A percentile compares a stretch with the other conserved stretches of the same genome.
phyloP scores from a whole-genome alignment of 805 yeast genomes.

The Suhomyces sp. region DNA sequence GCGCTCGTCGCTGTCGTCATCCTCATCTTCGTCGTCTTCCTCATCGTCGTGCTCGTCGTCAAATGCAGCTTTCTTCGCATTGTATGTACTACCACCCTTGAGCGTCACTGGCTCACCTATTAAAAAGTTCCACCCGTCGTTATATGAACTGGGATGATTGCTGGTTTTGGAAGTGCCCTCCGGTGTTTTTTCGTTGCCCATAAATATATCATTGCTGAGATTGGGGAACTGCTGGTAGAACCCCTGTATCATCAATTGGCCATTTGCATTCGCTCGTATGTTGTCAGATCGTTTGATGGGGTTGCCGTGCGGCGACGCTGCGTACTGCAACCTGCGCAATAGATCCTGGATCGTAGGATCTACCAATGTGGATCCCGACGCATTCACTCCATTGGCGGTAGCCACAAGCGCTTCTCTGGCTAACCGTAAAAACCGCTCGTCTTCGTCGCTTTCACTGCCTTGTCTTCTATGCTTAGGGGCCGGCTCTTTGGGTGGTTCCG shows the following conservation, averaged over 20 bases:
- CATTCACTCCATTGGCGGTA: slow-evolving; percentile 42
- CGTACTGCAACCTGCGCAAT: slow-evolving; percentile 57
- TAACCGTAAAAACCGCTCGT: slow-evolving; percentile 51
- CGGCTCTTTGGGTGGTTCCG: not conserved
- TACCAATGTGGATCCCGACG: slow-evolving; percentile 31
- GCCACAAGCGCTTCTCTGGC: slow-evolving; percentile 63
- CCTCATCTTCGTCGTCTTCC: slow-evolving; percentile 6
- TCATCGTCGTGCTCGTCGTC: slow-evolving; percentile 6
- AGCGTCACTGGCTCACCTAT: slow-evolving; percentile 22
- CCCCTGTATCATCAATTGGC: slow-evolving; percentile 41
- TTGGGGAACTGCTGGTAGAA: slow-evolving; percentile 44
- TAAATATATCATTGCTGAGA: slow-evolving; percentile 39
- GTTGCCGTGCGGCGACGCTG: slow-evolving; percentile 58
- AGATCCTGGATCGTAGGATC: slow-evolving; percentile 64
- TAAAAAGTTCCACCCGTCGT: slow-evolving; percentile 34
- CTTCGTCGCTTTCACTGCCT: slow-evolving; percentile 36
- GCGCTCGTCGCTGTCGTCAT: slow-evolving; percentile 3
- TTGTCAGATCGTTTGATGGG: slow-evolving; percentile 33
- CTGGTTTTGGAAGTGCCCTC: not conserved
- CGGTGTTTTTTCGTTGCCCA: slow-evolving; percentile 6
- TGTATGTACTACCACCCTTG: slow-evolving; percentile 8
- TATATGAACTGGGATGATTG: slow-evolving; percentile 17
- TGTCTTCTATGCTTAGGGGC: not conserved
- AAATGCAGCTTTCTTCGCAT: not conserved
- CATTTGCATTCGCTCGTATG: slow-evolving; percentile 36